phyloP scores from a whole-genome alignment of 1,139 yeast genomes.

The Taphrina flavorubra region DNA sequence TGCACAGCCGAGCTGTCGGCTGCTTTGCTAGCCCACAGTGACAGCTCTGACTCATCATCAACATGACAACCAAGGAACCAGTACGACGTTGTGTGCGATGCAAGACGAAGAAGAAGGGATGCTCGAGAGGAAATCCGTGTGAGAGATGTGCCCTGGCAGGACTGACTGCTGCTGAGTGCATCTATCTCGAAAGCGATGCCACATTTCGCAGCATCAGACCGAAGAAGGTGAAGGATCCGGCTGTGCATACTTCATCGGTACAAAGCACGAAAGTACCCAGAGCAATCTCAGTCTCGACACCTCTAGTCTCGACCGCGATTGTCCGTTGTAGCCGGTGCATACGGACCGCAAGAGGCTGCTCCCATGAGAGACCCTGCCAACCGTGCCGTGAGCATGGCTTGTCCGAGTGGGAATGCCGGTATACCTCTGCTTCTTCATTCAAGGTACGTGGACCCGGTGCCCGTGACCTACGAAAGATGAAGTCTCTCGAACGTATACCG shows the following conservation, averaged over 20 bases:
- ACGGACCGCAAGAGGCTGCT: conserved; percentile 38
- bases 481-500: conserved; percentile 20
- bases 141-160: conserved; percentile 40
- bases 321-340: conserved; percentile 39
- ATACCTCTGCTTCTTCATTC: conserved; percentile 38
- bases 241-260: background rate
- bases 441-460: conserved; percentile 40
- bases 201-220: conserved; percentile 32
- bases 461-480: conserved; percentile 7
- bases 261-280: conserved; percentile 1
- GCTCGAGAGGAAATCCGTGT: conserved; percentile 38
- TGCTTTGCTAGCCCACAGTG: background rate
- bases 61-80: conserved; percentile 34
- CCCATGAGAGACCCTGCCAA: conserved; percentile 33
- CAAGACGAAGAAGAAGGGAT: conserved; percentile 40
- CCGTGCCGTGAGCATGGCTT: conserved; percentile 35
- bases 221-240: conserved; percentile 16
- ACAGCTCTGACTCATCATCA: conserved; percentile 2
- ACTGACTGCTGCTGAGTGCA: conserved; percentile 32
- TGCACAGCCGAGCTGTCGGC: conserved; percentile 16
- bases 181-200: conserved; percentile 38
- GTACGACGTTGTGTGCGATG: conserved; percentile 36
- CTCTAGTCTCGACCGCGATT: conserved; percentile 2
- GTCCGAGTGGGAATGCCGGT: conserved; percentile 37
- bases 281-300: background rate